phyloP scores from a whole-genome alignment of 495 filamentous ascomycete species.

The Penicillium goetzii region DNA sequence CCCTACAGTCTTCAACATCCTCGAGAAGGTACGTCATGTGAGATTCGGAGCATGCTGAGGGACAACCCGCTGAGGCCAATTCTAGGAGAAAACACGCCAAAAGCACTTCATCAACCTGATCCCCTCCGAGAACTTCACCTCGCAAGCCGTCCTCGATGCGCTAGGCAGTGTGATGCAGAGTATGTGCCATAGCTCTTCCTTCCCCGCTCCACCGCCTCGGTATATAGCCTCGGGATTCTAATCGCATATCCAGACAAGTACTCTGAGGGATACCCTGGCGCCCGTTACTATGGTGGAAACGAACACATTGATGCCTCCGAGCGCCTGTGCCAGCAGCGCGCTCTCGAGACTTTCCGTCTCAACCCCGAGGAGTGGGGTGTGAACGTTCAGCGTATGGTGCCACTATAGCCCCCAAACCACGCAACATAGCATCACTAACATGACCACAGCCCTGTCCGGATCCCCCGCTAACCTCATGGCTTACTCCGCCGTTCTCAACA shows the following conservation, averaged over 20 bases:
- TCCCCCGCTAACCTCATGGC: conserved; percentile 96
- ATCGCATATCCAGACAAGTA: conserved; percentile 77
- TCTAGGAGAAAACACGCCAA: conserved; percentile 89
- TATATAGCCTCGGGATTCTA: conserved; percentile 14
- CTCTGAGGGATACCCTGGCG: conserved; percentile 97
- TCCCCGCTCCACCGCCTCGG: conserved; percentile 14
- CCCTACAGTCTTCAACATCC: conserved; percentile 80
- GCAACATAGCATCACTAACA: conserved; percentile 22
- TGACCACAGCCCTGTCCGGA: conserved; percentile 80
- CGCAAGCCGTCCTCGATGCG: conserved; percentile 93
- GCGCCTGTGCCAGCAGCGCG: conserved; percentile 84
- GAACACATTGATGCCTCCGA: conserved; percentile 93
- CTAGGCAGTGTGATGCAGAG: conserved; percentile 99
- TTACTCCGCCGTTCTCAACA: conserved; percentile 88
- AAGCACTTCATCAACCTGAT: conserved; percentile 99
- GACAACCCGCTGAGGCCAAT: conserved; percentile 21
- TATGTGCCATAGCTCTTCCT: conserved; percentile 44
- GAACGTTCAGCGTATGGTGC: conserved; percentile 84
- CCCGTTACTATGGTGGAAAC: conserved; percentile 96
- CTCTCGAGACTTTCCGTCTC: conserved; percentile 82
- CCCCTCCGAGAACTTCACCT: conserved; percentile 98
- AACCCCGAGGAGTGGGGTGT: conserved; percentile 92
- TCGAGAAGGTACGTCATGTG: conserved; percentile 74
- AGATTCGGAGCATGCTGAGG: not conserved
- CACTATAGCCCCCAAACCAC: not conserved